phyloP scores from a whole-genome alignment of 2,329 filamentous ascomycete genomes.

The Colletotrichum melonis region DNA sequence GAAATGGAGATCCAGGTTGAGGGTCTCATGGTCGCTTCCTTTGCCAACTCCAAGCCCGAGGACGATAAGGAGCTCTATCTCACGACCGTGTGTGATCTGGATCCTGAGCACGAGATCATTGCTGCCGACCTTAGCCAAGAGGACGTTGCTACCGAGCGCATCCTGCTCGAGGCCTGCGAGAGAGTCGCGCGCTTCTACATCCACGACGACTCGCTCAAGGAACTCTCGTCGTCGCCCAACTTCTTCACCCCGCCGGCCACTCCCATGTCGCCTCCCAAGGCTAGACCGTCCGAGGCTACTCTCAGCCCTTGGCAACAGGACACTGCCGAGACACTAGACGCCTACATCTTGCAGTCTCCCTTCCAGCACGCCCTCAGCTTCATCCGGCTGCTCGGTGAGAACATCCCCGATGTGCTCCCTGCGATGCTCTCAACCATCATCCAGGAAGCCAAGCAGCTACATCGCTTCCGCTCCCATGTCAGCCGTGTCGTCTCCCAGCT shows the following conservation, averaged over 20 bases:
- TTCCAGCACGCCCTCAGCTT: conserved; percentile 44
- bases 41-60: conserved; percentile 43
- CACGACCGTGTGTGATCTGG: conserved; percentile 49
- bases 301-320: conserved; percentile 38
- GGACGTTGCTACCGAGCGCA: conserved; percentile 29
- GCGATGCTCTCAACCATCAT: conserved; percentile 40
- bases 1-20: conserved; percentile 47
- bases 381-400: conserved; percentile 41
- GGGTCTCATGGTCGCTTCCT: conserved; percentile 46
- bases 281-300: not conserved
- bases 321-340: conserved; percentile 42
- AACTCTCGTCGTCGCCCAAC: conserved; percentile 10
- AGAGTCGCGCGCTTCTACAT: conserved; percentile 48
- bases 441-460: conserved; percentile 45
- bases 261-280: not conserved
- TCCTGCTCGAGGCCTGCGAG: conserved; percentile 49
- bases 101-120: conserved; percentile 53
- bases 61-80: conserved; percentile 50
- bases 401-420: conserved; percentile 41
- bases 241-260: conserved; percentile 29
- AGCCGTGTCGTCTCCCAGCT: conserved; percentile 33
- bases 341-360: conserved; percentile 46
- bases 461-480: conserved; percentile 44
- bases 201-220: conserved; percentile 28
- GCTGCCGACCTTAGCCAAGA: conserved; percentile 7